Conservation (phyloP, 1,139 yeast species). For the Yamadazyma triangularis region DNA sequence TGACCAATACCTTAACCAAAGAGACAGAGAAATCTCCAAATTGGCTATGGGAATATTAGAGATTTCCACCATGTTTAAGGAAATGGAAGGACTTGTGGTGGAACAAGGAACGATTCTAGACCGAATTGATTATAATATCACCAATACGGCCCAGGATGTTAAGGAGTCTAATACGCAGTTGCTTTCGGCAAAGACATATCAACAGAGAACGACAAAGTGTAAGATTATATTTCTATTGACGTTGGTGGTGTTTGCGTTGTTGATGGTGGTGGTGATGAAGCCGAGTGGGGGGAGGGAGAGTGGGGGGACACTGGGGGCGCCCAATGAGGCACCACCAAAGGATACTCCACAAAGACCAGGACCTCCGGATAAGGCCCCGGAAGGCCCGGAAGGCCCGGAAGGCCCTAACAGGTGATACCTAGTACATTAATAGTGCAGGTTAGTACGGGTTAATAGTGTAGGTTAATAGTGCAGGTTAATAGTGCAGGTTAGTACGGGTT, state of each 20-base stretch:
- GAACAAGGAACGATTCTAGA: slow-evolving; percentile 95
- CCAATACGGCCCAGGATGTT: slow-evolving; percentile 71
- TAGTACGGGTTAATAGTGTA: no score
- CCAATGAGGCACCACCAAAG: no score
- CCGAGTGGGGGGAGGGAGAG: slow-evolving; percentile 45
- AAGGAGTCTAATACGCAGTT: slow-evolving; percentile 76
- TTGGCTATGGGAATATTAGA: slow-evolving; percentile 94
- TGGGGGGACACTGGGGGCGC: no score
- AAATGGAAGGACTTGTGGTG: slow-evolving; percentile 84
- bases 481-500: no score
- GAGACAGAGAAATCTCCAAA: slow-evolving; percentile 86
- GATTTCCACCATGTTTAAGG: slow-evolving; percentile 87
- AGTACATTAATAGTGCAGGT: no score
- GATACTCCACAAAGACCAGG: no score
- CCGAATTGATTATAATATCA: slow-evolving; percentile 86
- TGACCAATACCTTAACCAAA: slow-evolving; percentile 44
- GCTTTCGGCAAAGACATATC: slow-evolving; percentile 72
- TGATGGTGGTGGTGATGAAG: slow-evolving; percentile 66
- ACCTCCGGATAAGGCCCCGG: no score
- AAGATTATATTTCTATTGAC: slow-evolving; percentile 72
- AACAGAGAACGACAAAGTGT: slow-evolving; percentile 86
- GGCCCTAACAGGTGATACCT: no score
- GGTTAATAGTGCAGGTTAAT: no score
- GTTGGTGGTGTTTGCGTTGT: slow-evolving; percentile 65
- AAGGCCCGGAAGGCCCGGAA: no score